phyloP scores from a whole-genome alignment of 2,329 filamentous ascomycete genomes.

The Waltergamsia citrina region DNA sequence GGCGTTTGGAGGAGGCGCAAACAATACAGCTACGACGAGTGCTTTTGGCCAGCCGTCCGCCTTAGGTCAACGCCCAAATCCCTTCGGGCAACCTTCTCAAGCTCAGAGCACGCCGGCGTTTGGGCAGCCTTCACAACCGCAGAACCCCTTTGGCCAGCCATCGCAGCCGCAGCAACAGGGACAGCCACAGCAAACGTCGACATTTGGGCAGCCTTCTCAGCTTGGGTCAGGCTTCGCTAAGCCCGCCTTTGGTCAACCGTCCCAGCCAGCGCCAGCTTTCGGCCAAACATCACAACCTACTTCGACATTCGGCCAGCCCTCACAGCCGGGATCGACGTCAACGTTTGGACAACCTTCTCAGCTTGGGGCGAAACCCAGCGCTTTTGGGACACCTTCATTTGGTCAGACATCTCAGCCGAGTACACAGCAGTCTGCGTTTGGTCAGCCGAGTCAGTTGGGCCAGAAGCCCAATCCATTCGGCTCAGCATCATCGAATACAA shows the following conservation, averaged over 20 bases:
- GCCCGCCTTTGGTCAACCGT: conserved; percentile 24
- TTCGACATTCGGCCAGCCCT: conserved; percentile 19
- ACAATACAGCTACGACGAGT: too few relatives aligned
- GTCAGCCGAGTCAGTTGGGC: conserved; percentile 25
- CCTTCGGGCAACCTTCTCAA: conserved; percentile 29
- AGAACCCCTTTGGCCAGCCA: conserved; percentile 22
- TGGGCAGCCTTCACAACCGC: conserved; percentile 24
- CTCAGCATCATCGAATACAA: conserved; percentile 9
- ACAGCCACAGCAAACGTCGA: conserved; percentile 3
- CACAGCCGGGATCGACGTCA: conserved; percentile 3
- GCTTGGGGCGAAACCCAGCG: conserved; percentile 16
- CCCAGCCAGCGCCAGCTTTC: conserved; percentile 14
- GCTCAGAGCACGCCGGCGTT: conserved; percentile 19
- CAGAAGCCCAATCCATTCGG: conserved; percentile 28
- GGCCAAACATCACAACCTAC: conserved; percentile 16
- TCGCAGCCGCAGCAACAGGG: conserved; percentile 15
- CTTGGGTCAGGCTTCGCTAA: conserved; percentile 15
- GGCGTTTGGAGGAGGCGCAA: conserved; percentile 20
- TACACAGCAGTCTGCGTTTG: conserved; percentile 18
- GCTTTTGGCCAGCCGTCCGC: conserved; percentile 28
- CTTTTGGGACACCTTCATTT: conserved; percentile 6
- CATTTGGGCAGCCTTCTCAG: conserved; percentile 7
- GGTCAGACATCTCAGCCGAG: conserved; percentile 4
- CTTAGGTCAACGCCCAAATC: conserved; percentile 19
- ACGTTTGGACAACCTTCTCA: conserved; percentile 6